A percentile compares a stretch with the other conserved stretches of the same genome.
These are phyloP conservation scores for Leucocoprinus sp. DNA, from an alignment of 768 basidiomycete genomes.

Conservation along the genomic window DNA sequence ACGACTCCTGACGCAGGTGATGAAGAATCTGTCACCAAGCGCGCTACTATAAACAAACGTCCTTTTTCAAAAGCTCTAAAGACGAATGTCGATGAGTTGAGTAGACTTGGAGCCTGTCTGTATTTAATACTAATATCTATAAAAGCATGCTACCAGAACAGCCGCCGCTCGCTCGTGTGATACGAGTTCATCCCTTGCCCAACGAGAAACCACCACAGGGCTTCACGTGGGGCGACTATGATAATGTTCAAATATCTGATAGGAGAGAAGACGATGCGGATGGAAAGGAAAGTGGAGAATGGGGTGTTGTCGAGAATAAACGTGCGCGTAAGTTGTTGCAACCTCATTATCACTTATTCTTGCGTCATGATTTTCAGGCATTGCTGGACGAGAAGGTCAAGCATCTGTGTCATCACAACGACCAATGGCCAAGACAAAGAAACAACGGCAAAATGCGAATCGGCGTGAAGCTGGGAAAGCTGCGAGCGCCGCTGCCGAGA, in stretches of 20 bases:
- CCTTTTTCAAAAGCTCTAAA: constrained; percentile 56
- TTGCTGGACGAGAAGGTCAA: constrained; percentile 1
- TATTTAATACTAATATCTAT: constrained; percentile 4
- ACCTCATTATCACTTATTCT: background rate
- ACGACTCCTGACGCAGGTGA: constrained; percentile 44
- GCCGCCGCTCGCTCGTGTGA: constrained; percentile 51
- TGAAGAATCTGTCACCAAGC: constrained; percentile 21
- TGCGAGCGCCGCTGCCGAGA: constrained; percentile 47
- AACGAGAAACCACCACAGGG: constrained; percentile 54
- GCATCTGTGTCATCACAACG: background rate
- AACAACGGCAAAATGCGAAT: constrained; percentile 60
- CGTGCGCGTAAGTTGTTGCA: constrained; percentile 29
- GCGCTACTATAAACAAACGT: constrained; percentile 50
- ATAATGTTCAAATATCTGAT: constrained; percentile 43
- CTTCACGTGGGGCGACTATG: constrained; percentile 74
- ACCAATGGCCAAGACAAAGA: constrained; percentile 37
- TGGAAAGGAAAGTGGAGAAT: constrained; percentile 70
- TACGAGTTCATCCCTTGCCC: constrained; percentile 55
- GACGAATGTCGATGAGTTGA: constrained; percentile 59
- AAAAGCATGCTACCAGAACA: constrained; percentile 58
- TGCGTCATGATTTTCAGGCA: constrained; percentile 2
- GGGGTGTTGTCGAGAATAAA: constrained; percentile 67
- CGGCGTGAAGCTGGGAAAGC: constrained; percentile 51
- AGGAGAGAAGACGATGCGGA: constrained; percentile 46
- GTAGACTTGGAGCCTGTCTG: background rate